Evolutionary conservation across 768 basidiomycete genomes (phyloP).

Genomic region (Leccinum boreale): DNA sequence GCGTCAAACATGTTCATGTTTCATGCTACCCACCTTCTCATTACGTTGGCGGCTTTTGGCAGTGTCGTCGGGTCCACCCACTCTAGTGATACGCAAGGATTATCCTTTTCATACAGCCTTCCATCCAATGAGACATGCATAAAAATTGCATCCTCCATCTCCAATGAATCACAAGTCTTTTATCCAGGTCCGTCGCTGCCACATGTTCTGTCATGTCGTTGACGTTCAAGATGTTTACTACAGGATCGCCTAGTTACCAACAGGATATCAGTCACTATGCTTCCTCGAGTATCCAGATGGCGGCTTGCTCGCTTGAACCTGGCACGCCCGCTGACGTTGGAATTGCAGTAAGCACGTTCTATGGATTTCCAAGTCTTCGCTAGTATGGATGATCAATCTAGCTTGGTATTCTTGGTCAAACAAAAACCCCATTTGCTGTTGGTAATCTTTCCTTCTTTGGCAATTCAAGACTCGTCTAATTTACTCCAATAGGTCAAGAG

Average conservation of each 20-base stretch:
- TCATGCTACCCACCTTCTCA: background rate
- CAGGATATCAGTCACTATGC: conserved; percentile 33
- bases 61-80: background rate
- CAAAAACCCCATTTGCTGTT: background rate
- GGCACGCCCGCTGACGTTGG: background rate
- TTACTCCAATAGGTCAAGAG: background rate
- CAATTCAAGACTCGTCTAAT: background rate
- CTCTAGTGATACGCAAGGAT: background rate
- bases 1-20: conserved; percentile 9
- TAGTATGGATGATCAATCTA: background rate
- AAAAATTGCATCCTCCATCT: background rate
- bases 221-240: background rate
- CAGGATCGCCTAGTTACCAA: conserved; percentile 30
- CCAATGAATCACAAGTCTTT: conserved; percentile 3
- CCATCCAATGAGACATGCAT: background rate
- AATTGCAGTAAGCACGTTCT: background rate
- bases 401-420: background rate
- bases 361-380: no score
- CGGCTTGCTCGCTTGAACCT: background rate
- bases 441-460: no score
- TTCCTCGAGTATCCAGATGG: background rate
- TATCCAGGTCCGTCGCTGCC: background rate
- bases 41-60: background rate
- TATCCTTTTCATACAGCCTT: background rate
- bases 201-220: no score